Evolutionary conservation across 345 rosid species (phyloP).

Genomic region (Passiflora organensis): DNA sequence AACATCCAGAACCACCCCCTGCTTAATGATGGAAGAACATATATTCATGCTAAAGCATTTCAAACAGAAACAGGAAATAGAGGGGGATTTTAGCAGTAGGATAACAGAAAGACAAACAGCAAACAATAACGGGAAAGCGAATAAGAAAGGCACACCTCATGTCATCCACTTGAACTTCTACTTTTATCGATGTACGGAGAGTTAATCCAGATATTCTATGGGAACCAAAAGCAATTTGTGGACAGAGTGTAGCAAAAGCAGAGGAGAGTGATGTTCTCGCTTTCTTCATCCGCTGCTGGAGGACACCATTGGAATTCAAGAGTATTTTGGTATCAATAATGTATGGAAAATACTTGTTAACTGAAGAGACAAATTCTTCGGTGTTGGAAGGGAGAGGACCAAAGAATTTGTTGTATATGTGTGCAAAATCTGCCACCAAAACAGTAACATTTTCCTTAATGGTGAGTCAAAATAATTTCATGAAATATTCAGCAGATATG

Average conservation of each 20-base stretch:
- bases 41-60: background rate
- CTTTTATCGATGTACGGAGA: slow-evolving; percentile 40
- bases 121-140: background rate
- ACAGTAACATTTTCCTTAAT: slow-evolving; percentile 12
- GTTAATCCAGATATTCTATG: slow-evolving; percentile 20
- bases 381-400: slow-evolving; percentile 75
- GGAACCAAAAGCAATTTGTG: slow-evolving; percentile 50
- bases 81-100: background rate
- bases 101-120: background rate
- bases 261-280: slow-evolving; percentile 69
- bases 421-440: slow-evolving; percentile 73
- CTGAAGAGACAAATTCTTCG: slow-evolving; percentile 58
- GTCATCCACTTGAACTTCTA: slow-evolving; percentile 78
- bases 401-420: slow-evolving; percentile 69
- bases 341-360: slow-evolving; percentile 57
- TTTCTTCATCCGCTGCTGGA: slow-evolving; percentile 55
- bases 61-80: background rate
- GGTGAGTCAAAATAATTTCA: slow-evolving; percentile 4
- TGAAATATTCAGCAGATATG: slow-evolving; percentile 15
- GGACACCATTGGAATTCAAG: slow-evolving; percentile 47
- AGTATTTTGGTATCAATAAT: slow-evolving; percentile 87
- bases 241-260: slow-evolving; percentile 65
- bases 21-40: background rate
- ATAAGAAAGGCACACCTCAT: slow-evolving; percentile 49
- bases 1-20: background rate